Base-by-base conservation (phyloP, 345 rosid genomes). In the Mallotus nudiflorus region DNA sequence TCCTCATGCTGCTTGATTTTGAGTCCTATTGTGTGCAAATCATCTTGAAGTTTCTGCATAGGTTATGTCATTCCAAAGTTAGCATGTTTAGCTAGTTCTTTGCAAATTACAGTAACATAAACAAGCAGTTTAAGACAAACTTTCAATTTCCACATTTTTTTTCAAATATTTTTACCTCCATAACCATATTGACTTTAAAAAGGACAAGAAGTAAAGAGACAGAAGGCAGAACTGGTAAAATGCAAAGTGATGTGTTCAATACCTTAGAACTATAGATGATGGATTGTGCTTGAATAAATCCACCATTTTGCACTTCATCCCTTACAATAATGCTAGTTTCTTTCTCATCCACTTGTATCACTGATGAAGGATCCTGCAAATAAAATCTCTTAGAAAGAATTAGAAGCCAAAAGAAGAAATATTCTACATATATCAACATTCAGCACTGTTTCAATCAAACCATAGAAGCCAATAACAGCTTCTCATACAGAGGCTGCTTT, bases 1-100 rank as follows among this genome's bases (percentile, higher is more conserved):
- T 84, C 83, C 53, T 92, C 96, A 6, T 87, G 94, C 66, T 77
- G 88, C 77, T 88, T 90, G 80, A 92, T 80, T 78, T 83, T 87
- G 76, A 59, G 64, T 65, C 93, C 97, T 42, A 88, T 67, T 2
- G 44, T 29, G 31, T 82, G 86, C 44, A 88, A 82, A 68, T 88
- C 96, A 75, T 91, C 87, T 78, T 92, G 78, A 81, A 90, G 91
- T 79, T 77, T 92, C 85, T 89, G 83, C 74, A 71, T 1, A 67
- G 50, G 68, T 63, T 50, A 62, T 20, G 31, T 35, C 19, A 63
- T 72, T 42, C 11, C 25, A 67, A 58, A 60, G 25, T 62, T 15
- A 69, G 28, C 27, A 13, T 19, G 9, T 42, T n/a, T 29, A 25
- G 35, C 52, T 20, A 25, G 40, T 58, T 57, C 66, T 2, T 52